These are phyloP conservation scores for Claviceps monticola DNA, from an alignment of 2,329 filamentous ascomycete genomes.

Conservation along the genomic window DNA sequence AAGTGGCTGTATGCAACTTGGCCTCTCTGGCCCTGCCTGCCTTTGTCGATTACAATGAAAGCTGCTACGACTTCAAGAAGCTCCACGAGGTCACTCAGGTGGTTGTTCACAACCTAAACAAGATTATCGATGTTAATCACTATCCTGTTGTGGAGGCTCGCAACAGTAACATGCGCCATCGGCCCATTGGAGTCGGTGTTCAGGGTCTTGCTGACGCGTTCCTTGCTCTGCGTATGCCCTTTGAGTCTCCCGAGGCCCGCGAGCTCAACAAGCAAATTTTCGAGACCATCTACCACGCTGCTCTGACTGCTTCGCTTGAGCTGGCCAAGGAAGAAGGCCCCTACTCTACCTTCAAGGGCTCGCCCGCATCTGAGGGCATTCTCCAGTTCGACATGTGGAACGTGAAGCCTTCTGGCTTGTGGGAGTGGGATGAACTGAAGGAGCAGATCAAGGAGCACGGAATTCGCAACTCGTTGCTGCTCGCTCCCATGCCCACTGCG, in stretches of 20 bases:
- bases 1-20: slow-evolving; percentile 97
- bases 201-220: slow-evolving; percentile 97
- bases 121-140: slow-evolving; percentile 95
- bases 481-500: slow-evolving; percentile 96
- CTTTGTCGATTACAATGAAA: slow-evolving; percentile 75
- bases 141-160: slow-evolving; percentile 91
- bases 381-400: slow-evolving; percentile 99
- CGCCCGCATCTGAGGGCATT: slow-evolving; percentile 84
- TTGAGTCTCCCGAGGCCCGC: slow-evolving; percentile 88
- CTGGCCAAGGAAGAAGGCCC: slow-evolving; percentile 71
- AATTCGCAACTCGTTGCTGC: slow-evolving; percentile 85
- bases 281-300: slow-evolving; percentile 97
- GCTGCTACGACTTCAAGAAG: slow-evolving; percentile 89
- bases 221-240: slow-evolving; percentile 89
- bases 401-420: slow-evolving; percentile 82
- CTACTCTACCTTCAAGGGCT: slow-evolving; percentile 86
- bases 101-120: slow-evolving; percentile 90
- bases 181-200: slow-evolving; percentile 91
- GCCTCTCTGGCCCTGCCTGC: slow-evolving; percentile 86
- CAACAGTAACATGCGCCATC: slow-evolving; percentile 95
- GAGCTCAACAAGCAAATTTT: slow-evolving; percentile 97
- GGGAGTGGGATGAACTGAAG: slow-evolving; percentile 90
- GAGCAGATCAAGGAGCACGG: slow-evolving; percentile 84
- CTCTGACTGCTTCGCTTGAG: slow-evolving; percentile 76
- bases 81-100: slow-evolving; percentile 89